Evolutionary conservation across 2,329 filamentous ascomycete genomes (phyloP).

Genomic region (Biscogniauxia mediterranea): DNA sequence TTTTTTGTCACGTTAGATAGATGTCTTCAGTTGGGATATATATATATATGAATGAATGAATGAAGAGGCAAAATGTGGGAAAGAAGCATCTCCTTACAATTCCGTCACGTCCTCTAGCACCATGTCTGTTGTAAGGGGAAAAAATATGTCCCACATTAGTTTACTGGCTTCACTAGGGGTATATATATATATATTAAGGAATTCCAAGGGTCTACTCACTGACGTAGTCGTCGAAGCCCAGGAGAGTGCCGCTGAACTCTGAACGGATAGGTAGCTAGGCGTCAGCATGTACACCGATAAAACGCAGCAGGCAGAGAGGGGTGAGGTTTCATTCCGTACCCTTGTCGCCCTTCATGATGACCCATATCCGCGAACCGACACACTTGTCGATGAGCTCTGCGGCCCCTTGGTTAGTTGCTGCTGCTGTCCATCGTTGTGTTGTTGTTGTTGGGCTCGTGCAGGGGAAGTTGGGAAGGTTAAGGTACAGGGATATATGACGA

Average conservation of each 20-base stretch:
- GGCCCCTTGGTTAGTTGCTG: conserved; percentile 18
- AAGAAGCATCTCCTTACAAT: conserved; percentile 56
- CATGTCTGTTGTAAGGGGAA: conserved; percentile 67
- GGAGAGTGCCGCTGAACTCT: conserved; percentile 94
- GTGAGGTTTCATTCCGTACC: conserved; percentile 54
- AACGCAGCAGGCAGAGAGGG: too few species aligned
- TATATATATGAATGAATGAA: too few species aligned
- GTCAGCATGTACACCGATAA: too few species aligned
- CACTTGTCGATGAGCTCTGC: conserved; percentile 98
- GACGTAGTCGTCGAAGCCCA: conserved; percentile 99
- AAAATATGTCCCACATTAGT: conserved; percentile 6
- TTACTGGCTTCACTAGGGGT: neutral
- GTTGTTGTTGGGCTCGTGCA: neutral
- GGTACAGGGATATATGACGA: neutral
- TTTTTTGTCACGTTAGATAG: too few species aligned
- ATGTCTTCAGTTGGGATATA: too few species aligned
- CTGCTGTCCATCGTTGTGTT: neutral
- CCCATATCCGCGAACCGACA: conserved; percentile 96
- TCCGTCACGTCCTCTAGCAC: conserved; percentile 96
- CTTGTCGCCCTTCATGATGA: conserved; percentile 99
- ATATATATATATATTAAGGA: too few species aligned
- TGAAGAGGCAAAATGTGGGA: too few species aligned
- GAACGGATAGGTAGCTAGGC: neutral
- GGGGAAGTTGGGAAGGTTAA: neutral
- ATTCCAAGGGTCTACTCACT: conserved; percentile 65